Conservation (phyloP, 768 basidiomycete genomes). For the Tricholoma saponaceum region DNA sequence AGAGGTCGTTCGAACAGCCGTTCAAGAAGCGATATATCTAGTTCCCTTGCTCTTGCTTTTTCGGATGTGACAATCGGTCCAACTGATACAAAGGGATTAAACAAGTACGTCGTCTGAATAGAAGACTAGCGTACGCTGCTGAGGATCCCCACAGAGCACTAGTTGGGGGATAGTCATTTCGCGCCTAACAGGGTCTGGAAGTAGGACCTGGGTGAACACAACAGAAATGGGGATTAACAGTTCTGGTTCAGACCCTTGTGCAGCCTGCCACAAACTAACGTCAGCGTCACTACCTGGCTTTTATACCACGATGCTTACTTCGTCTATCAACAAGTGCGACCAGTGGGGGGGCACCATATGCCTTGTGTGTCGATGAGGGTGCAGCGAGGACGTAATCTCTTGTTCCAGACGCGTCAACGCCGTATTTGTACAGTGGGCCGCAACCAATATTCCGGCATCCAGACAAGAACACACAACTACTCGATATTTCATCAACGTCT, state of each 20-base stretch:
- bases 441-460: constrained; percentile 40
- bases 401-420: constrained; percentile 36
- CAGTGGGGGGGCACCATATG: constrained; percentile 39
- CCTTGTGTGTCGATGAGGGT: constrained; percentile 30
- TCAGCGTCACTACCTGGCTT: background rate
- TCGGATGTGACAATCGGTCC: constrained; percentile 45
- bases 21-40: constrained; percentile 47
- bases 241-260: constrained; percentile 51
- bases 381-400: constrained; percentile 30
- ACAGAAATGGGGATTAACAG: constrained; percentile 47
- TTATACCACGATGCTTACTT: constrained; percentile 23
- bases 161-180: constrained; percentile 35
- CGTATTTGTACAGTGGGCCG: constrained; percentile 41
- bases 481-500: constrained; percentile 39
- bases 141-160: constrained; percentile 47
- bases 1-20: constrained; percentile 41
- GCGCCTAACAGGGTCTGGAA: constrained; percentile 2
- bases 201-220: constrained; percentile 26
- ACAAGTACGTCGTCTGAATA: background rate
- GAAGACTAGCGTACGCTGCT: constrained; percentile 35
- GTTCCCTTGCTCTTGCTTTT: constrained; percentile 38
- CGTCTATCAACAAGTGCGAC: constrained; percentile 51
- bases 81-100: constrained; percentile 25
- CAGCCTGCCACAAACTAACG: constrained; percentile 30
- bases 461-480: constrained; percentile 45